Evolutionary conservation across 495 filamentous ascomycete genomes (phyloP).

Genomic region (Lichenothelia convexa): DNA sequence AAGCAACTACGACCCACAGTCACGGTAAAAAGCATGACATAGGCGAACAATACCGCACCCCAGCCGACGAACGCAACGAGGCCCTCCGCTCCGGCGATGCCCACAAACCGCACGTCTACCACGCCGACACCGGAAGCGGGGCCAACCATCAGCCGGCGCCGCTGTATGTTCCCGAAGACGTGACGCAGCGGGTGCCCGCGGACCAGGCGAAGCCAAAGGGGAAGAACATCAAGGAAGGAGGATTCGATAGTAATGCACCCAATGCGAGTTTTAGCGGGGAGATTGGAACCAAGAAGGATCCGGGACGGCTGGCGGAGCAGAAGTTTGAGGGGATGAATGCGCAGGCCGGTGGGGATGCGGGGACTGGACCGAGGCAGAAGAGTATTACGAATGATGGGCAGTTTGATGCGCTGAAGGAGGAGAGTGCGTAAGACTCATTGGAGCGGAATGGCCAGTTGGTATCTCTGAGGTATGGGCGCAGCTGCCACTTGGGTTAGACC

Average conservation of each 20-base stretch:
- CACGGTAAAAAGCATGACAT: conserved; percentile 26
- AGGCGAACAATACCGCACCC: conserved; percentile 24
- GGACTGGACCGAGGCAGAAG: conserved; percentile 25
- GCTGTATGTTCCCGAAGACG: conserved; percentile 22
- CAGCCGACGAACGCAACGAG: conserved; percentile 14
- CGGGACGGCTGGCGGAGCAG: conserved; percentile 34
- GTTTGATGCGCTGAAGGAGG: conserved; percentile 25
- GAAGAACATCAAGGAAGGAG: conserved; percentile 36
- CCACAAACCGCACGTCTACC: conserved; percentile 1
- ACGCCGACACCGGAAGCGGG: conserved; percentile 15
- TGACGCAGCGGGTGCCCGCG: conserved; percentile 7
- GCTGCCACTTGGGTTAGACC: no score
- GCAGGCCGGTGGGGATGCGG: conserved; percentile 20
- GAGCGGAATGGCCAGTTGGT: no score
- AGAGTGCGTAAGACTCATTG: conserved; percentile 9
- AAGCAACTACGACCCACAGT: conserved; percentile 10
- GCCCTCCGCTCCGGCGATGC: conserved; percentile 8
- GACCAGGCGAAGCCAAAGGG: conserved; percentile 32
- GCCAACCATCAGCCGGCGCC: conserved; percentile 23
- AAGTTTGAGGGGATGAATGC: conserved; percentile 27
- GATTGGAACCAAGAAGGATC: conserved; percentile 42
- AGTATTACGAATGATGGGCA: conserved; percentile 20
- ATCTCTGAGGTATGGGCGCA: no score
- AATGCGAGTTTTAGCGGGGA: conserved; percentile 43
- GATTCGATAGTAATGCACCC: conserved; percentile 28